Evolutionary conservation across 208 protist genomes (phyloP), one percentile per base, ranked within the genome.

Genomic region (Crithidia expoeki): DNA sequence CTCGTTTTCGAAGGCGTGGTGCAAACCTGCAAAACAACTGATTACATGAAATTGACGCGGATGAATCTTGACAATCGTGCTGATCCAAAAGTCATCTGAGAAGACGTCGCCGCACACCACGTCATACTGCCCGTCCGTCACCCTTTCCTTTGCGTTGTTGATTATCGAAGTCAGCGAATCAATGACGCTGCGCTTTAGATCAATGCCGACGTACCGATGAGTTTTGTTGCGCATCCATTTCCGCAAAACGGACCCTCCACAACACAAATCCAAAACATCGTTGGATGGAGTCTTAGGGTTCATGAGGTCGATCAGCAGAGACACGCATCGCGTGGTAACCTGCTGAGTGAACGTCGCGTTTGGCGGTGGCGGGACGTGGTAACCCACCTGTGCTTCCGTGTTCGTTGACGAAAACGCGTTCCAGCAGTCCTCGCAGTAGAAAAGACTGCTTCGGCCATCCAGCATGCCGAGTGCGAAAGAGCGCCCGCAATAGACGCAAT

Each of bases 161-260:
- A 91, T 84, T 23, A 74, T 72, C 47, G 76, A 68, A 7, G 49
- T 80, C 3, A 78, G 72, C 1, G 72, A 63, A 50, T 91, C 83
- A 7, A 93, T 80, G 10, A 83, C 81, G 60, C 78, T 92, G 40
- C 58, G 66, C 55, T 91, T 88, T 25, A 88, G 71, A 55, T 94
- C 88, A 65, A 96, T 83, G 36, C 91, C 91, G 34, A 96, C 67
- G 49, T 96, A 96, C 21, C 81, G 71, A 16, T 34, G 50, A 10
- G 88, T 90, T 72, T 87, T 88, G 57, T 94, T 94, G 64, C 78
- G 79, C 80, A 96, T 92, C 88, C 91, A 96, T 52, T 96, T 96
- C 12, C 86, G 75, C 68, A 81, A 65, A 64, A 96, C 83, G 34
- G 81, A 79, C 16, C 87, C 86, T 38, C 87, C 91, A 56, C 91